phyloP scores from a whole-genome alignment of 306 rosid species.

The Medicago arabica region DNA sequence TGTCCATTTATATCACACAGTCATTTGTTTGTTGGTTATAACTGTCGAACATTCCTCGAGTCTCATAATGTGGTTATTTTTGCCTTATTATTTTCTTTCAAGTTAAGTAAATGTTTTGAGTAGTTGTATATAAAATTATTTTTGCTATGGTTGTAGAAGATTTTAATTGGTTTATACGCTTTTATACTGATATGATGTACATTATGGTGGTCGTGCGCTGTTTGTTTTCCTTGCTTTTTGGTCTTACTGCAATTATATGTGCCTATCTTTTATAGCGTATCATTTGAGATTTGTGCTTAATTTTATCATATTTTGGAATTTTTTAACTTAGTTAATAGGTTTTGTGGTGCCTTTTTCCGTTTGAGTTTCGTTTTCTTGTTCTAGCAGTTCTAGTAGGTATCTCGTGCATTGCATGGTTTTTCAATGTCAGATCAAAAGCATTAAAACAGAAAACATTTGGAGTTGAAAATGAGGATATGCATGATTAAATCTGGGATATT shows the following conservation, averaged over 20 bases:
- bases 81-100: background rate
- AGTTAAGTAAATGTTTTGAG: constrained; percentile 5
- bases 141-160: background rate
- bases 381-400: background rate
- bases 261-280: background rate
- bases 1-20: background rate
- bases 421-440: constrained; percentile 1
- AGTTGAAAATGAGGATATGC: constrained; percentile 20
- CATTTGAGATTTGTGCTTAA: constrained; percentile 7
- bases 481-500: background rate
- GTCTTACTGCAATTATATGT: background rate
- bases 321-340: background rate
- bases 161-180: background rate
- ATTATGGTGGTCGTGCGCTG: background rate
- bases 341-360: constrained; percentile 6
- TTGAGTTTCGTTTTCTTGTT: constrained; percentile 35
- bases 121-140: background rate
- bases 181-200: background rate
- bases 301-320: background rate
- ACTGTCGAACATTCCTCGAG: background rate
- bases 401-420: background rate
- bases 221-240: constrained; percentile 18
- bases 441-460: constrained; percentile 1
- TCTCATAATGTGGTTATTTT: background rate
- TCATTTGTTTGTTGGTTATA: too few relatives aligned